Evolutionary conservation across 2,329 filamentous ascomycete species (phyloP).

Genomic region (Monosporascus sp.): DNA sequence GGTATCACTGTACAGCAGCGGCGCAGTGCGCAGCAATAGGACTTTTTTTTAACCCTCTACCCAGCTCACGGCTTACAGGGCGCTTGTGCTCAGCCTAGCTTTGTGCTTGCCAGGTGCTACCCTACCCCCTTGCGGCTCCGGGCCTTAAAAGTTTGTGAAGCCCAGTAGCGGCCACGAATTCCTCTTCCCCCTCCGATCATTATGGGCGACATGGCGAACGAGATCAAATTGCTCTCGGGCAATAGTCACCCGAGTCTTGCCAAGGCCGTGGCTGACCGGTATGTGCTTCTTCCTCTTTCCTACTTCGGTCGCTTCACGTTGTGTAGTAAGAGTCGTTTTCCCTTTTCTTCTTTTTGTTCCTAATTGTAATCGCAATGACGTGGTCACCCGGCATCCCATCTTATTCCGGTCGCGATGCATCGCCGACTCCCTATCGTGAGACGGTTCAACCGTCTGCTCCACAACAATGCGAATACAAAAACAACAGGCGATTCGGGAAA

Average conservation of each 20-base stretch:
- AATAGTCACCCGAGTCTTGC: slow-evolving; percentile 34
- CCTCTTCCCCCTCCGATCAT: slow-evolving; percentile 4
- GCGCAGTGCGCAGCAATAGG: neutral
- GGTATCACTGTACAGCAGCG: neutral
- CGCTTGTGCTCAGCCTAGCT: too few relatives aligned
- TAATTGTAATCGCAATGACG: neutral
- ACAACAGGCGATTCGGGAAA: neutral
- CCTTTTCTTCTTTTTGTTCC: neutral
- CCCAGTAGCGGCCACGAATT: neutral
- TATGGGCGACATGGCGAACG: slow-evolving; percentile 30
- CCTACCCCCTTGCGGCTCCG: neutral
- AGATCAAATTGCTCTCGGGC: slow-evolving; percentile 36
- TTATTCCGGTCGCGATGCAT: too few relatives aligned
- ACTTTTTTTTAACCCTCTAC: neutral
- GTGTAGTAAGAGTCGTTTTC: too few relatives aligned
- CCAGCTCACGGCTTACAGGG: neutral
- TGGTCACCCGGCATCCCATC: too few relatives aligned
- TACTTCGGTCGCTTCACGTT: neutral
- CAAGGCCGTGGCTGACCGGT: slow-evolving; percentile 33
- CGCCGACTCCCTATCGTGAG: too few relatives aligned
- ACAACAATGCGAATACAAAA: neutral
- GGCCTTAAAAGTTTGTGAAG: neutral
- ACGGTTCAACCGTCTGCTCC: neutral
- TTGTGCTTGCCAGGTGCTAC: neutral
- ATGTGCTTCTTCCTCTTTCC: slow-evolving; percentile 13